Conservation (phyloP, 2,329 filamentous ascomycete species). For the Trichoderma brevicompactum region DNA sequence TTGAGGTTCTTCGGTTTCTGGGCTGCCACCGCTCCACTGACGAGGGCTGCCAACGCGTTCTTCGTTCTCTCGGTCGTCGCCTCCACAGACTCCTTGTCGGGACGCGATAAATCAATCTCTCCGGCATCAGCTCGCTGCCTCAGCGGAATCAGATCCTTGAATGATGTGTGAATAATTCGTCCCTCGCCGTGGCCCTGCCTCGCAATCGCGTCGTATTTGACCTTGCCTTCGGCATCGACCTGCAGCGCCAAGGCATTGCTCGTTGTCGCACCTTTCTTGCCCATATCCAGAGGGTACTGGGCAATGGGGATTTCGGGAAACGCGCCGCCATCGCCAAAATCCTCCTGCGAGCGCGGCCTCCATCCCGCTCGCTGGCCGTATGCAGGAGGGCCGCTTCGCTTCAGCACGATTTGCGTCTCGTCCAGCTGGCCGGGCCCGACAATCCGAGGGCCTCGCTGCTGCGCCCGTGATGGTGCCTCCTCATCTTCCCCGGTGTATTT, state of each 20-base stretch:
- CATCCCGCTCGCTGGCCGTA: constrained; percentile 89
- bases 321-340: constrained; percentile 94
- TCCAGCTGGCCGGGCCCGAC: constrained; percentile 79
- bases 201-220: constrained; percentile 96
- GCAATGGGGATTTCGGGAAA: constrained; percentile 94
- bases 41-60: constrained; percentile 78
- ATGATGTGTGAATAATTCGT: constrained; percentile 89
- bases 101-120: constrained; percentile 84
- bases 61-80: constrained; percentile 87
- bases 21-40: constrained; percentile 82
- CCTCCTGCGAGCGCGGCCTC: constrained; percentile 85
- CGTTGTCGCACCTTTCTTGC: constrained; percentile 70
- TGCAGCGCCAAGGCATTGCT: constrained; percentile 92
- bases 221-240: constrained; percentile 87
- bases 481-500: constrained; percentile 92
- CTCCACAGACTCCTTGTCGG: constrained; percentile 80
- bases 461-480: constrained; percentile 70
- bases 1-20: constrained; percentile 97
- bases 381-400: constrained; percentile 80
- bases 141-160: constrained; percentile 94
- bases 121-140: constrained; percentile 91
- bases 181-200: constrained; percentile 82
- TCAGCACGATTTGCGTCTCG: constrained; percentile 82
- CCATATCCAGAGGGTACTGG: constrained; percentile 96
- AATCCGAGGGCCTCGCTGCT: constrained; percentile 80